Conservation (phyloP, 2,329 filamentous ascomycete species). For the Cytospora chrysosperma region DNA sequence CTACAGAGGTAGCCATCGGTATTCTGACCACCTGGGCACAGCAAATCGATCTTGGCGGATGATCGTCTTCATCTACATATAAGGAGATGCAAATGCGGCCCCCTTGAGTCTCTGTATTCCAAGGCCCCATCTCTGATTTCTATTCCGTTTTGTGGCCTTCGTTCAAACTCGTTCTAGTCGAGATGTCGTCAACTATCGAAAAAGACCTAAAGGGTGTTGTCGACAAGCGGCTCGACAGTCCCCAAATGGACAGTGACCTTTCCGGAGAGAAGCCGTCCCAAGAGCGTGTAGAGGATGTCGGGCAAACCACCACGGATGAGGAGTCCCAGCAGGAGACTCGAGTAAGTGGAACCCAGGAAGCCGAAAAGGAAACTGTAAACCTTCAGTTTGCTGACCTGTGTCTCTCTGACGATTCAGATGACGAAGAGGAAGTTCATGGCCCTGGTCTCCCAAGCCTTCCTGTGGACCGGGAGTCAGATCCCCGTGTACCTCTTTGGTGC, state of each 20-base stretch:
- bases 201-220: not conserved
- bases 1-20: not conserved
- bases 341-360: not conserved
- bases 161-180: not conserved
- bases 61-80: not conserved
- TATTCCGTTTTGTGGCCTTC: not conserved
- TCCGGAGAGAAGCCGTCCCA: conserved; percentile 11
- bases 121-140: not conserved
- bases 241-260: conserved; percentile 6
- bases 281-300: conserved; percentile 14
- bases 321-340: conserved; percentile 11
- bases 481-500: conserved; percentile 50
- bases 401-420: not conserved
- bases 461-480: conserved; percentile 61
- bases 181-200: not conserved
- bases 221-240: not conserved
- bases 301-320: not conserved
- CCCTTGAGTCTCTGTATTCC: not conserved
- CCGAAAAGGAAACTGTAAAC: too few species aligned
- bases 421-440: conserved; percentile 18
- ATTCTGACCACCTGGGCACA: too few species aligned
- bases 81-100: not conserved
- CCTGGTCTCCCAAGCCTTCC: conserved; percentile 43
- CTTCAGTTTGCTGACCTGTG: not conserved
- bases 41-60: not conserved